phyloP scores from a whole-genome alignment of 345 rosid species.

The Angophora floribunda region DNA sequence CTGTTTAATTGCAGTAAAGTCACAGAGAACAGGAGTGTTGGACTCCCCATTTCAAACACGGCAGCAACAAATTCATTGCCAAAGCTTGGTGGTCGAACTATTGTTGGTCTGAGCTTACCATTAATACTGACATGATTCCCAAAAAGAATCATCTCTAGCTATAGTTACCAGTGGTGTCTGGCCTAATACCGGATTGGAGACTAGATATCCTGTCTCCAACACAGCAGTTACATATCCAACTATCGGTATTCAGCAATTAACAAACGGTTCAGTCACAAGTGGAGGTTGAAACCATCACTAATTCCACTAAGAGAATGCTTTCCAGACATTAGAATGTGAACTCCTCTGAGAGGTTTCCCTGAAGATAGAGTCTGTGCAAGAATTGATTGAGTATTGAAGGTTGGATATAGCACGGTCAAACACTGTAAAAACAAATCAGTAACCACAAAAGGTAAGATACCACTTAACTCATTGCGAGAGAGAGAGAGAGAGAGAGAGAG shows the following conservation, averaged over 20 bases:
- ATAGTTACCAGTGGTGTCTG: neutral
- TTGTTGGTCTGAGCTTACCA: neutral
- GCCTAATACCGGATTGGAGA: neutral
- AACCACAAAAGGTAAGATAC: neutral
- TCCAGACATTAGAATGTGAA: neutral
- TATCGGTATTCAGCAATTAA: neutral
- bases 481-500: neutral
- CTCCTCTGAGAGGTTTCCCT: neutral
- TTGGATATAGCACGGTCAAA: neutral
- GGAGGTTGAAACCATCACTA: neutral
- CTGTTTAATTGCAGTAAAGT: neutral
- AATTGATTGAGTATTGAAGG: neutral
- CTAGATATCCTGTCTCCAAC: neutral
- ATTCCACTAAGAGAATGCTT: neutral
- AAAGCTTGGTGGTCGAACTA: neutral
- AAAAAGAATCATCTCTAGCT: neutral
- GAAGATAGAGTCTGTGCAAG: neutral
- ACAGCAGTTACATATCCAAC: neutral
- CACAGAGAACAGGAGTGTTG: neutral
- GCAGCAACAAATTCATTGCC: neutral
- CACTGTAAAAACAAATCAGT: neutral
- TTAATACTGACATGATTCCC: neutral
- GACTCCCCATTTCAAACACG: neutral
- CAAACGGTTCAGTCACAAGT: neutral
- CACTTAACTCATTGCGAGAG: neutral